Conservation (phyloP, 345 rosid species). For the Brassica juncea region DNA sequence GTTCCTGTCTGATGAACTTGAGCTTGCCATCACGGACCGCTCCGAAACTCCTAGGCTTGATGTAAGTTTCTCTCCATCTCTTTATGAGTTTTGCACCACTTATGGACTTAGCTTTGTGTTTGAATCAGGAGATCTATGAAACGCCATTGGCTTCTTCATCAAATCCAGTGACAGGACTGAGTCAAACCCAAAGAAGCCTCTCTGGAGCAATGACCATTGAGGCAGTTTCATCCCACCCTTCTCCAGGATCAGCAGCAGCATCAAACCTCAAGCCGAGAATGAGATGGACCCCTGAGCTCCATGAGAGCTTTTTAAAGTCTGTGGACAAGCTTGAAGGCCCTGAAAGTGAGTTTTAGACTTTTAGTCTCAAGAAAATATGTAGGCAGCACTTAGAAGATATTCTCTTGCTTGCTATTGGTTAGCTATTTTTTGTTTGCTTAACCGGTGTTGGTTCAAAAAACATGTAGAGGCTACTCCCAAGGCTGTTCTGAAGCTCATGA, state of each 20-base stretch:
- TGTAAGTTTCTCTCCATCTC: constrained; percentile 49
- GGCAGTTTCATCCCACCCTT: constrained; percentile 48
- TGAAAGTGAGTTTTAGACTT: constrained; percentile 63
- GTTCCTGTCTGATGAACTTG: constrained; percentile 80
- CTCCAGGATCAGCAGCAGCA: constrained; percentile 45
- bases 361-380: not conserved
- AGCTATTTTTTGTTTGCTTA: constrained; percentile 3
- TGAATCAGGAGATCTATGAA: constrained; percentile 72
- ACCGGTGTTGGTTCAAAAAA: constrained; percentile 21
- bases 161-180: constrained; percentile 39
- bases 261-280: constrained; percentile 71
- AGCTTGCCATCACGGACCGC: constrained; percentile 69
- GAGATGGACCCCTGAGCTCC: constrained; percentile 97
- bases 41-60: constrained; percentile 83
- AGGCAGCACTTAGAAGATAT: not conserved
- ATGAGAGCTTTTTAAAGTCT: constrained; percentile 67
- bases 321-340: constrained; percentile 83
- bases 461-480: constrained; percentile 91
- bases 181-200: constrained; percentile 39
- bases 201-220: constrained; percentile 44
- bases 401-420: constrained; percentile 1
- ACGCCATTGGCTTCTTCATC: constrained; percentile 46
- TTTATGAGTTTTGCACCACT: not conserved
- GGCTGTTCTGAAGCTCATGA: constrained; percentile 88
- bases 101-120: constrained; percentile 23